Percentiles rank a stretch among this genome's conserved stretches.
phyloP scores from a whole-genome alignment of 1,284 basidiomycete genomes.

The Fomitopsis schrenkii region DNA sequence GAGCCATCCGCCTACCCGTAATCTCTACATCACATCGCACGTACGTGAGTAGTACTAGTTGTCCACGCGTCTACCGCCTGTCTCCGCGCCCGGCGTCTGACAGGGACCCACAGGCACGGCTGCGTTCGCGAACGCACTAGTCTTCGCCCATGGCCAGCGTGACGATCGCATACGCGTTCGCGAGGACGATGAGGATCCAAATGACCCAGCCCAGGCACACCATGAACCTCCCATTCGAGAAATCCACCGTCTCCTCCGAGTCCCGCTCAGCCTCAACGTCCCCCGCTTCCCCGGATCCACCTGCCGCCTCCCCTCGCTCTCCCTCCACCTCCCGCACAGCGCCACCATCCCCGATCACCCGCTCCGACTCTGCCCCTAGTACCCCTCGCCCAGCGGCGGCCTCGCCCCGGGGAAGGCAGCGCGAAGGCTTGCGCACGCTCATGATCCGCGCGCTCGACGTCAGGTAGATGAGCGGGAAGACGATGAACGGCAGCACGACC shows the following conservation, averaged over 20 bases:
- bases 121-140: not conserved
- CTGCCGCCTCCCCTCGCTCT: no score
- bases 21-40: no score
- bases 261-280: slow-evolving; percentile 11
- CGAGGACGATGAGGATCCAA: slow-evolving; percentile 62
- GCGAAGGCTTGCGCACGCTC: slow-evolving; percentile 41
- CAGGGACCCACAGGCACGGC: no score
- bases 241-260: slow-evolving; percentile 47
- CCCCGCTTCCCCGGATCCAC: no score
- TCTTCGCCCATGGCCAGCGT: slow-evolving; percentile 39
- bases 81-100: no score
- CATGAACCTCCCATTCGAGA: slow-evolving; percentile 55
- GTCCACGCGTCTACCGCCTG: no score
- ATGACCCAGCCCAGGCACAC: slow-evolving; percentile 53
- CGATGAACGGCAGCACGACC: slow-evolving; percentile 86
- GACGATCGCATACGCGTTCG: slow-evolving; percentile 66
- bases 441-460: slow-evolving; percentile 71
- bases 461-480: slow-evolving; percentile 76
- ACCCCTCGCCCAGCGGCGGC: no score
- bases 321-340: no score
- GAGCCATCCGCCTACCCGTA: no score
- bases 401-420: no score
- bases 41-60: no score
- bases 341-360: not conserved
- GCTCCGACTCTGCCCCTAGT: not conserved